Evolutionary conservation across 2,329 filamentous ascomycete genomes (phyloP).

Genomic region (Trichoderma gracile): DNA sequence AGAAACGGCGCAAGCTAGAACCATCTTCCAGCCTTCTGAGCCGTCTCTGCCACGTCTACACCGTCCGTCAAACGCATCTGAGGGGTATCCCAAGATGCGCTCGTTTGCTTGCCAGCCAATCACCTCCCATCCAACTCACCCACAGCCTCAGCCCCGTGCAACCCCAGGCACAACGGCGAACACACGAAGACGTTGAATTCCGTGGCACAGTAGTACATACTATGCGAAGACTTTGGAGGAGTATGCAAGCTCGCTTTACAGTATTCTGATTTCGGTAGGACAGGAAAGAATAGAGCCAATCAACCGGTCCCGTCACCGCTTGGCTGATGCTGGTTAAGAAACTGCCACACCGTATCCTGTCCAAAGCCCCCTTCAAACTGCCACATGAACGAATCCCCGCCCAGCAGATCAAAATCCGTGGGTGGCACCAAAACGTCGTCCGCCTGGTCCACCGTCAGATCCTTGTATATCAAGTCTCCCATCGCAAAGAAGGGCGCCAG

Average conservation of each 20-base stretch:
- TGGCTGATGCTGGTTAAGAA: conserved; percentile 53
- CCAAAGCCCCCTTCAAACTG: conserved; percentile 58
- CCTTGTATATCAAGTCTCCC: conserved; percentile 58
- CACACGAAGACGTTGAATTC: no score
- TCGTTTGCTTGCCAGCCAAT: not conserved
- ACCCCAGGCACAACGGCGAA: not conserved
- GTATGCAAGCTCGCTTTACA: no score
- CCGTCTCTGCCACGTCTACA: no score
- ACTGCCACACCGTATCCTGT: conserved; percentile 57
- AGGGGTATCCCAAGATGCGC: not conserved
- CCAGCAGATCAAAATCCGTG: conserved; percentile 24
- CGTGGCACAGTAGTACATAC: no score
- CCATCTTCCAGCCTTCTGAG: no score
- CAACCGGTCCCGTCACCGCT: conserved; percentile 25
- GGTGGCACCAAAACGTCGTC: conserved; percentile 31
- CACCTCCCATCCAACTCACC: not conserved
- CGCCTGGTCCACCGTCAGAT: conserved; percentile 49
- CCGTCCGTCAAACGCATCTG: not conserved
- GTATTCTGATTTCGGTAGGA: no score
- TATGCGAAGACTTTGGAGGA: no score
- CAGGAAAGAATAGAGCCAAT: not conserved
- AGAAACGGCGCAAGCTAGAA: no score
- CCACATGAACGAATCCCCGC: conserved; percentile 37
- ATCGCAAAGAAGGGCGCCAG: conserved; percentile 59
- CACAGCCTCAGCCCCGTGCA: not conserved